phyloP scores from a whole-genome alignment of 768 basidiomycete species.

The Chalciporus pseudorubinellus region DNA sequence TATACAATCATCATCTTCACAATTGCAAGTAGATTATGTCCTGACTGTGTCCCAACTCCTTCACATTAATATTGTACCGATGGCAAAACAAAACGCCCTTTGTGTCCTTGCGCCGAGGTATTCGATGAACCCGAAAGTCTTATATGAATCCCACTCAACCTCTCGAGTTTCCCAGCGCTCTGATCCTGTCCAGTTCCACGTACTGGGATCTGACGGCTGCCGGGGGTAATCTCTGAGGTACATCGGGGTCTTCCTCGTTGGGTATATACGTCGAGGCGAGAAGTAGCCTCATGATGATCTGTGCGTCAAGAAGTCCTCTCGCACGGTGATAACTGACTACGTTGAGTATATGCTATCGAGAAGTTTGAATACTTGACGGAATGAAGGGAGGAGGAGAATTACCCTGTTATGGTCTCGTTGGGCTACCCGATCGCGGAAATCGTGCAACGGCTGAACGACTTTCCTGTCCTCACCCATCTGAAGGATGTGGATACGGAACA shows the following conservation, averaged over 20 bases:
- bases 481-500: slow-evolving; percentile 25
- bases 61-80: no score
- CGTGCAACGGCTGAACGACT: slow-evolving; percentile 20
- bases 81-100: no score
- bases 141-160: background rate
- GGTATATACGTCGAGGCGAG: slow-evolving; percentile 19
- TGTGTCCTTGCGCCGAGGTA: no score
- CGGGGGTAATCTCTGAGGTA: slow-evolving; percentile 11
- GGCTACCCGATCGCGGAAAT: slow-evolving; percentile 20
- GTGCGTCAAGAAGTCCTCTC: slow-evolving; percentile 19
- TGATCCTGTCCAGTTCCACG: slow-evolving; percentile 13
- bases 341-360: slow-evolving; percentile 17
- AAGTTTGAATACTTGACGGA: background rate
- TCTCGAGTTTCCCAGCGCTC: slow-evolving; percentile 3
- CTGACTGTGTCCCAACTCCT: no score
- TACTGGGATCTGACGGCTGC: slow-evolving; percentile 11
- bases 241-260: slow-evolving; percentile 18
- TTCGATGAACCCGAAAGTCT: no score
- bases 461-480: slow-evolving; percentile 25
- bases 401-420: slow-evolving; percentile 15
- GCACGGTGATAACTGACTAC: slow-evolving; percentile 24
- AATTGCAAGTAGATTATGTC: no score
- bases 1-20: no score
- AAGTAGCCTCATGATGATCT: slow-evolving; percentile 19
- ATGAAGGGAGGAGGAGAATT: background rate